Evolutionary conservation across 495 filamentous ascomycete species (phyloP).

Genomic region (Penicillium goetzii): DNA sequence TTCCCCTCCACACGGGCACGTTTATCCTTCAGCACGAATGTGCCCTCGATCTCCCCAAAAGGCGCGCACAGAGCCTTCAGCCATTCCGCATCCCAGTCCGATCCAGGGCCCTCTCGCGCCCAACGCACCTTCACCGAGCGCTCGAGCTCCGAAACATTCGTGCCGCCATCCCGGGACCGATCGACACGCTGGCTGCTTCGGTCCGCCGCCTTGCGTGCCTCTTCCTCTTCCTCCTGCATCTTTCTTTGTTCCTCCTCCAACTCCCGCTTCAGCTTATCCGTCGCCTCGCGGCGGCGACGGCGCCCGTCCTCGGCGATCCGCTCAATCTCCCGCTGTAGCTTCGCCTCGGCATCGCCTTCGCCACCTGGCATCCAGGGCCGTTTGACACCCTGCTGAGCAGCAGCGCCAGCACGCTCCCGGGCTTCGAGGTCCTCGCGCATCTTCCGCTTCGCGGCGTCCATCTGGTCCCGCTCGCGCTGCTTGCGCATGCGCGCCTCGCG

Average conservation of each 20-base stretch:
- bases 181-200: slow-evolving; percentile 44
- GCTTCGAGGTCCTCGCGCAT: slow-evolving; percentile 79
- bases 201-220: slow-evolving; percentile 37
- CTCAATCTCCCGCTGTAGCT: slow-evolving; percentile 61
- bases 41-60: slow-evolving; percentile 61
- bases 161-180: slow-evolving; percentile 45
- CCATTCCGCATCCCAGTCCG: slow-evolving; percentile 48
- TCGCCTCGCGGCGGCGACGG: slow-evolving; percentile 53
- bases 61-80: slow-evolving; percentile 50
- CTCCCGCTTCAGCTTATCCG: slow-evolving; percentile 53
- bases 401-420: slow-evolving; percentile 54
- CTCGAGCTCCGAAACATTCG: slow-evolving; percentile 59
- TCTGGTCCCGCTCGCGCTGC: slow-evolving; percentile 64
- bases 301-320: slow-evolving; percentile 67
- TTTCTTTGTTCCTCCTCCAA: slow-evolving; percentile 54
- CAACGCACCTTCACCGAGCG: slow-evolving; percentile 64
- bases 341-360: slow-evolving; percentile 60
- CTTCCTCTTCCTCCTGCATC: slow-evolving; percentile 42
- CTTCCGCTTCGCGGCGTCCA: slow-evolving; percentile 66
- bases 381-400: slow-evolving; percentile 47
- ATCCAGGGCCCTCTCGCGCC: slow-evolving; percentile 51
- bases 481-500: slow-evolving; percentile 63
- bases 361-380: slow-evolving; percentile 45
- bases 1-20: slow-evolving; percentile 53
- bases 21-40: slow-evolving; percentile 59